Evolutionary conservation across 805 yeast species (phyloP).

Genomic region (Cyberlindnera mrakii): DNA sequence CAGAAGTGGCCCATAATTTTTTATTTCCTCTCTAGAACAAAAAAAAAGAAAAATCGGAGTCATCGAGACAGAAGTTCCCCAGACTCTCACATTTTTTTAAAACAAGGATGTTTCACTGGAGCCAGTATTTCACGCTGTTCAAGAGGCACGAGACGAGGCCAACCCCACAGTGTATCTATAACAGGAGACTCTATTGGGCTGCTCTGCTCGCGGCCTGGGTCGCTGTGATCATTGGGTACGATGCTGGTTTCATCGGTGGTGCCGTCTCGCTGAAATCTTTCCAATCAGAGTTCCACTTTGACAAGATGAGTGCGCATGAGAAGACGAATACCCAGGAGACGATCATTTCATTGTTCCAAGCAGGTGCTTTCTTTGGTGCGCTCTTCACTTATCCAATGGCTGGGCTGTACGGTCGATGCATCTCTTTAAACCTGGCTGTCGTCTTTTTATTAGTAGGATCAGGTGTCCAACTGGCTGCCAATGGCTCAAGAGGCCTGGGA

Average conservation of each 20-base stretch:
- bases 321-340: constrained; percentile 30
- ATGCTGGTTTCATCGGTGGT: constrained; percentile 52
- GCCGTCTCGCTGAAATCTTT: constrained; percentile 42
- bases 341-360: constrained; percentile 44
- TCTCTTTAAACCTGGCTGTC: constrained; percentile 35
- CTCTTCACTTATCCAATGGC: constrained; percentile 38
- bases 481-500: constrained; percentile 29
- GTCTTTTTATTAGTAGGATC: constrained; percentile 37
- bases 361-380: constrained; percentile 46
- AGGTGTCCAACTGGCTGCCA: constrained; percentile 31
- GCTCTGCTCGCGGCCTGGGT: constrained; percentile 40
- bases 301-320: constrained; percentile 23
- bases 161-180: constrained; percentile 39
- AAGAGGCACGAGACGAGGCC: constrained; percentile 18
- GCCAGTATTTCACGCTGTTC: constrained; percentile 13
- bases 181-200: constrained; percentile 38
- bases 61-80: too few species aligned
- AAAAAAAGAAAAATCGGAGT: too few species aligned
- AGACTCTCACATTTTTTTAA: too few species aligned
- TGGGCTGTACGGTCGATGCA: constrained; percentile 33
- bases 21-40: too few species aligned
- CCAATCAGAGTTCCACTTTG: constrained; percentile 37
- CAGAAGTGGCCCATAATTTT: too few species aligned
- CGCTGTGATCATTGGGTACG: constrained; percentile 48
- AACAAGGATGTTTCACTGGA: background rate